Base-by-base conservation (phyloP, 2,329 filamentous ascomycete genomes). In the Metarhizium rileyi region DNA sequence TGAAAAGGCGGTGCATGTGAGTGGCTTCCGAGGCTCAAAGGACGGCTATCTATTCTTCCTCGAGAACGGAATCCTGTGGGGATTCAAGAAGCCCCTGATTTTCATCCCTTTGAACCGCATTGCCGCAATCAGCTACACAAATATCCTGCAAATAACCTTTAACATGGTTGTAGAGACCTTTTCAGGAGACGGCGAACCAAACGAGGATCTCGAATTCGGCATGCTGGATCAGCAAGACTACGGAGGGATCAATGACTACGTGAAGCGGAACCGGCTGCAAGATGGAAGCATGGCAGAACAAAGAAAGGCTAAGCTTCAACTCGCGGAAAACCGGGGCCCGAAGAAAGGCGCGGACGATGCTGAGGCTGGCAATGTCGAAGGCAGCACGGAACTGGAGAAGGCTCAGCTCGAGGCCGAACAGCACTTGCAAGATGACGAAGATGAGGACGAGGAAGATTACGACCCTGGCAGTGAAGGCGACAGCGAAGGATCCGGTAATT, bases 191-290 rank as follows among this genome's bases (percentile, higher is more conserved):
- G 70, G 67, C 16, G 73, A 74, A 36, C 64, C 62, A 12, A 77
- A 71, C 1, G 77, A 83, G 53, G 82, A 86, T 58, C 66, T 84
- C 22, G 82, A 86, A 60, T 86, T 86, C 54, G 72, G 72, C 35
- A 86, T 86, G 83, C 63, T 86, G 18, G 83, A 86, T 57, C 82
- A 86, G 63, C 79, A 81, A 55, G 81, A 86, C 59, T 85, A 83
- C 52, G 69, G 66, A 4, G 77, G 75, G 22, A 85, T 86, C 53
- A 80, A 84, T 57, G 74, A 77, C 54, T 86, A 83, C 57, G 72
- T 86, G 44, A 74, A 76, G 57, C 72, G 72, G 9, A 76, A 85
- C 55, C 71, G 76, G 0, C 70, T 86, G 25, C 78, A 84, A 53
- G 81, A 86, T 58, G 71, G 79, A 52, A 85, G 82, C 59, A 81